These are phyloP conservation scores for Microbotryomycetes sp. DNA, from an alignment of 1,284 basidiomycete species.

Conservation along the genomic window DNA sequence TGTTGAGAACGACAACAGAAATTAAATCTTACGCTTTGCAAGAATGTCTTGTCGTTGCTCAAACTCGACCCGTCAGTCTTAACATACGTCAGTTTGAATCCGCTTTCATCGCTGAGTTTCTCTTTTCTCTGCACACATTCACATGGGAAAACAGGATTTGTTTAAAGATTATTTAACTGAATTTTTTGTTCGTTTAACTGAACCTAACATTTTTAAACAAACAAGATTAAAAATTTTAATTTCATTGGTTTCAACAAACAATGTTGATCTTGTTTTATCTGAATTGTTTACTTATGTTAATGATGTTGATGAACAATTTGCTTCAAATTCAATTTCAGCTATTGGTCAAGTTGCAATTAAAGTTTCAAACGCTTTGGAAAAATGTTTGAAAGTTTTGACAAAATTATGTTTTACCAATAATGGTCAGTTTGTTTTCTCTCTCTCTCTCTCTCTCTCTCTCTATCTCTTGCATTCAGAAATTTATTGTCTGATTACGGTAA, in stretches of 20 bases:
- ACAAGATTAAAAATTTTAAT: slow-evolving; percentile 68
- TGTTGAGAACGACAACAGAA: slow-evolving; percentile 56
- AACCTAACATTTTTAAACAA: slow-evolving; percentile 35
- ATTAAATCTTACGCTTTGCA: slow-evolving; percentile 65
- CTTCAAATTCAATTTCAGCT: slow-evolving; percentile 63
- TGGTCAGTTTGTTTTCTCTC: slow-evolving; percentile 48
- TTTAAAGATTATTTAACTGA: slow-evolving; percentile 57
- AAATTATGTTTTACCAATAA: slow-evolving; percentile 59
- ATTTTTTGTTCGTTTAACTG: slow-evolving; percentile 63
- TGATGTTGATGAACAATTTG: slow-evolving; percentile 62
- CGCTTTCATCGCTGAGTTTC: not conserved
- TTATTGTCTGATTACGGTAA: slow-evolving; percentile 1
- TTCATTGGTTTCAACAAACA: slow-evolving; percentile 58
- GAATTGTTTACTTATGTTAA: slow-evolving; percentile 64
- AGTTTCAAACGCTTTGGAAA: slow-evolving; percentile 60
- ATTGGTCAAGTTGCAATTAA: slow-evolving; percentile 66
- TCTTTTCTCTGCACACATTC: too few species aligned
- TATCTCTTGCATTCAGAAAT: not conserved
- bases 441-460: not conserved
- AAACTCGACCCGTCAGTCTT: slow-evolving; percentile 55
- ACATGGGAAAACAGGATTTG: slow-evolving; percentile 51
- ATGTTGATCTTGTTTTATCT: slow-evolving; percentile 60
- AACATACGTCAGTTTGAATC: slow-evolving; percentile 4
- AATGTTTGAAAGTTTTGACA: slow-evolving; percentile 68
- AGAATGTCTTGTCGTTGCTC: slow-evolving; percentile 60